These are phyloP conservation scores for Clausena lansium DNA, from an alignment of 345 rosid species.

Conservation along the genomic window DNA sequence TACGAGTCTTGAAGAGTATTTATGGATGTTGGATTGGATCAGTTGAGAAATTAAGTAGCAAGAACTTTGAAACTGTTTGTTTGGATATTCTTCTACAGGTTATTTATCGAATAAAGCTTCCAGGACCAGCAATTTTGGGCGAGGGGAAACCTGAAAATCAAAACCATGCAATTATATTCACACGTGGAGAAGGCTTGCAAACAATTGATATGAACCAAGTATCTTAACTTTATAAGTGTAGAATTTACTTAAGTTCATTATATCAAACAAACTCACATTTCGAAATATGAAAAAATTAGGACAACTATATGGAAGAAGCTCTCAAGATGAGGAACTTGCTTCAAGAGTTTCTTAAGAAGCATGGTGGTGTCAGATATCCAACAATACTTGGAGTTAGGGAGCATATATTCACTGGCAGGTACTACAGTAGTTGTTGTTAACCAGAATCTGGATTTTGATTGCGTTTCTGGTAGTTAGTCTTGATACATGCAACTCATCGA, in stretches of 20 bases:
- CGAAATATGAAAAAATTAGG: conserved; percentile 31
- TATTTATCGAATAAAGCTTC: conserved; percentile 55
- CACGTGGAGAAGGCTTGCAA: conserved; percentile 62
- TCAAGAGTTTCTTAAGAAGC: conserved; percentile 65
- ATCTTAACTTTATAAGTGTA: neutral
- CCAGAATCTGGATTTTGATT: neutral
- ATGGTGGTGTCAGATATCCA: conserved; percentile 67
- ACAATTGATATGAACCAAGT: conserved; percentile 72
- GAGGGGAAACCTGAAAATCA: conserved; percentile 70
- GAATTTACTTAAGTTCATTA: neutral
- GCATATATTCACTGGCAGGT: conserved; percentile 85
- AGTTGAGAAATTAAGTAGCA: neutral
- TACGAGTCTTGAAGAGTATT: conserved; percentile 16
- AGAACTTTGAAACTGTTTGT: neutral
- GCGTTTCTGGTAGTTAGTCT: neutral
- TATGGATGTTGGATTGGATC: neutral
- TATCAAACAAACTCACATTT: neutral
- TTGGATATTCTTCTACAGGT: conserved; percentile 30
- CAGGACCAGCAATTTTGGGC: conserved; percentile 58
- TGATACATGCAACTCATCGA: neutral
- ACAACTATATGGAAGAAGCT: conserved; percentile 85
- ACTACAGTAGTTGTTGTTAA: conserved; percentile 3
- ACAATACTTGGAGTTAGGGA: conserved; percentile 75
- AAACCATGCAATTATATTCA: conserved; percentile 59
- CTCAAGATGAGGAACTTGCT: conserved; percentile 83